These are phyloP conservation scores for Aspergillus tanneri DNA, from an alignment of 2,329 filamentous ascomycete species.

Conservation along the genomic window DNA sequence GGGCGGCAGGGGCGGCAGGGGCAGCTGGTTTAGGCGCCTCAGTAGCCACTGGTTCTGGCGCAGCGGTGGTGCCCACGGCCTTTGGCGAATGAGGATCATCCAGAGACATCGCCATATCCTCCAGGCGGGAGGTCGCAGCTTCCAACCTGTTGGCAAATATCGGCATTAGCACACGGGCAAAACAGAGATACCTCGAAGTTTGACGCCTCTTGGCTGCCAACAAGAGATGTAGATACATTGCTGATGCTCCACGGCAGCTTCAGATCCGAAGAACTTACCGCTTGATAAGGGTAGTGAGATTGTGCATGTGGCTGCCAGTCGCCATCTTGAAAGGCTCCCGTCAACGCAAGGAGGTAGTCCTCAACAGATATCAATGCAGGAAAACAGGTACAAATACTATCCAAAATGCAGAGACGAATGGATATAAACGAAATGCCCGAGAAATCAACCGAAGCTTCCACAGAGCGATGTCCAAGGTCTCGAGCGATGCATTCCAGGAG, in stretches of 20 bases:
- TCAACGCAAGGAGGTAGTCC: constrained; percentile 14
- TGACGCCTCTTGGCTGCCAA: neutral
- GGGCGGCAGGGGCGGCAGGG: constrained; percentile 50
- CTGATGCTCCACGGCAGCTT: neutral
- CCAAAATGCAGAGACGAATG: neutral
- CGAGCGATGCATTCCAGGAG: constrained; percentile 3
- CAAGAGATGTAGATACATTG: neutral
- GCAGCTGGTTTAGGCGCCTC: constrained; percentile 36
- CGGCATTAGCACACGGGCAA: constrained; percentile 29
- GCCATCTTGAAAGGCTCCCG: constrained; percentile 56
- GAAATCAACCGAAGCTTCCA: neutral
- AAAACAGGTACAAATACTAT: neutral
- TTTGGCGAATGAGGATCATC: constrained; percentile 49
- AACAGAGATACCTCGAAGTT: neutral
- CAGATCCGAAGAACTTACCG: constrained; percentile 61
- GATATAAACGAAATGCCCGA: neutral
- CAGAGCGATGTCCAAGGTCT: constrained; percentile 1
- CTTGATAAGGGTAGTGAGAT: constrained; percentile 96
- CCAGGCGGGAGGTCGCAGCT: constrained; percentile 90
- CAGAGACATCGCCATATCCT: constrained; percentile 85
- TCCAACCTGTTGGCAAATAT: constrained; percentile 71
- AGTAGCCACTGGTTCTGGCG: constrained; percentile 24
- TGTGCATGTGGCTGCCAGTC: constrained; percentile 80
- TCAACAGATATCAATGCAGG: neutral
- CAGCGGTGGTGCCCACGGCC: constrained; percentile 28